Percentiles rank a stretch among this genome's conserved stretches.
These are phyloP conservation scores for Penicillium pulvis DNA, from an alignment of 495 filamentous ascomycete genomes.

Conservation along the genomic window DNA sequence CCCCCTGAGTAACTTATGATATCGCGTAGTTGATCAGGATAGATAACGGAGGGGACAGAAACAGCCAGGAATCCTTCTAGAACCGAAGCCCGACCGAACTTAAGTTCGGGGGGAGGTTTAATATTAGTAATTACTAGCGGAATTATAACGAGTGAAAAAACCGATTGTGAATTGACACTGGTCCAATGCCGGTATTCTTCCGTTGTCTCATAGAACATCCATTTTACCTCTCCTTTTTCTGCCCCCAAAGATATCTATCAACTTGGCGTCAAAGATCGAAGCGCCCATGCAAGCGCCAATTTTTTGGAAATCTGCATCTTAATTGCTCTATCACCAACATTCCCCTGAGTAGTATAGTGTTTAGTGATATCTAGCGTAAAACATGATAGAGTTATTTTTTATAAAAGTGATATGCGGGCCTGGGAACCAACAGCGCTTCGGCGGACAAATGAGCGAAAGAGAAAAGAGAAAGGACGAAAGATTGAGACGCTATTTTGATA, in stretches of 20 bases:
- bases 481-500: slow-evolving; percentile 26
- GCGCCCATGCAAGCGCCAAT: not conserved
- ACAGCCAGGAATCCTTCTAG: too few relatives aligned
- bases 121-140: not conserved
- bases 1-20: too few relatives aligned
- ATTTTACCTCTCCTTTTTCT: not conserved
- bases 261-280: not conserved
- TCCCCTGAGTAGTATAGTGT: not conserved
- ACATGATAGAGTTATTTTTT: too few relatives aligned
- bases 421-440: not conserved
- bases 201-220: not conserved
- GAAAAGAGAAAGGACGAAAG: not conserved
- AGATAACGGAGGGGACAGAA: too few relatives aligned
- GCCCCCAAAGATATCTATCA: not conserved
- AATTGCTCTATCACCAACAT: not conserved
- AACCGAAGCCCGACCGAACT: not conserved
- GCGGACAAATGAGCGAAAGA: not conserved
- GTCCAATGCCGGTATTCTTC: not conserved
- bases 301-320: not conserved
- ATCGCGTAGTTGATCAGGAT: too few relatives aligned
- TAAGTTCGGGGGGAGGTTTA: not conserved
- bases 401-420: not conserved
- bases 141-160: too few relatives aligned
- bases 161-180: not conserved
- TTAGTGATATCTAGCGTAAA: not conserved